These are phyloP conservation scores for Oldenlandia corymbosa DNA, from an alignment of 257 asterid genomes.

Conservation along the genomic window DNA sequence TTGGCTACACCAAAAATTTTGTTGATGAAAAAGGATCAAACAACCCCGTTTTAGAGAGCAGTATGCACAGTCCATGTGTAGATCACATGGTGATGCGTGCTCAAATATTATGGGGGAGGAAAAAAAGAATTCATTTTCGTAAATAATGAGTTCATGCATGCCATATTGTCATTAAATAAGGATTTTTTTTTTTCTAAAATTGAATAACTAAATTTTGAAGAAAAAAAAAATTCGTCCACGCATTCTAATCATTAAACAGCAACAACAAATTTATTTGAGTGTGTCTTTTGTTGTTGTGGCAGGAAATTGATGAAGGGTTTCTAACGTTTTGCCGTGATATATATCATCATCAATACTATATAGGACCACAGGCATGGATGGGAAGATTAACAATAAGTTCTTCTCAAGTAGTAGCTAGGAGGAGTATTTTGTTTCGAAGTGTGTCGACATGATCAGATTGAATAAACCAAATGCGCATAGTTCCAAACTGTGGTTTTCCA, in stretches of 20 bases:
- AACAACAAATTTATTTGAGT: background rate
- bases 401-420: no score
- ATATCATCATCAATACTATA: background rate
- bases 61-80: conserved; percentile 30
- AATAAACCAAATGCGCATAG: background rate
- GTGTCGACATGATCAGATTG: no score
- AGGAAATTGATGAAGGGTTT: background rate
- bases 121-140: conserved; percentile 8
- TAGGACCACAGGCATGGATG: background rate
- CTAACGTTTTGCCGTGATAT: background rate
- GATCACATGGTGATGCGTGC: conserved; percentile 50
- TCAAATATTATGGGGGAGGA: no score
- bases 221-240: no score
- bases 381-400: no score
- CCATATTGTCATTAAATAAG: background rate
- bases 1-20: conserved; percentile 14
- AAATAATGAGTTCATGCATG: background rate
- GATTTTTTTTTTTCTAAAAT: no score
- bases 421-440: no score
- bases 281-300: background rate
- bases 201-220: no score
- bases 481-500: background rate
- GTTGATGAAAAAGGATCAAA: conserved; percentile 20
- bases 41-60: background rate
- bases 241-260: no score